Evolutionary conservation across 495 filamentous ascomycete species (phyloP).

Genomic region (Chaetomidium leptoderma): DNA sequence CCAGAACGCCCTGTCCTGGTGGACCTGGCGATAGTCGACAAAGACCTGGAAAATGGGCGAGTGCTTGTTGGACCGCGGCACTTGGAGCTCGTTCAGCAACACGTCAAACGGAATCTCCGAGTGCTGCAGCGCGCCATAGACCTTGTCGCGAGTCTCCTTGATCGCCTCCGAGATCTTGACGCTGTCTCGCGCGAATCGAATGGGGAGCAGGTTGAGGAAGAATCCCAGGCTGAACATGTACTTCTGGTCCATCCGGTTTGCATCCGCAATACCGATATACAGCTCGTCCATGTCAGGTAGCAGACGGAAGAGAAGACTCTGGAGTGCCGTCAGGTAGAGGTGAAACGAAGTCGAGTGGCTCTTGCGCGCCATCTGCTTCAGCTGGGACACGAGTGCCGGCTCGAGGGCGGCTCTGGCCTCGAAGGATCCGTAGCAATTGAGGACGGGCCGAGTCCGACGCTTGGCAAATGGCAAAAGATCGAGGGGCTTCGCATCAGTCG

Average conservation of each 20-base stretch:
- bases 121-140: conserved; percentile 23
- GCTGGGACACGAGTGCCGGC: not conserved
- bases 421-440: not conserved
- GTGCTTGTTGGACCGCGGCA: conserved; percentile 17
- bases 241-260: conserved; percentile 29
- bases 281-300: conserved; percentile 11
- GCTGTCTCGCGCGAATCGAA: conserved; percentile 31
- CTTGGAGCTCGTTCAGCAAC: conserved; percentile 33
- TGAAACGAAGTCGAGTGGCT: not conserved
- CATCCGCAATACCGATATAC: conserved; percentile 38
- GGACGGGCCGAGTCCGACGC: not conserved
- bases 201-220: conserved; percentile 47
- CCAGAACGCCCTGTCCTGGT: conserved; percentile 6
- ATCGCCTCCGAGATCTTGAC: conserved; percentile 19
- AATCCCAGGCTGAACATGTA: conserved; percentile 39
- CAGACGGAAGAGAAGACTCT: not conserved
- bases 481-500: not conserved
- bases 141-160: conserved; percentile 9
- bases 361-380: not conserved
- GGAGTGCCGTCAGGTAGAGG: conserved; percentile 5
- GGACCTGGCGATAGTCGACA: conserved; percentile 34
- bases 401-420: not conserved
- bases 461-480: not conserved
- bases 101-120: conserved; percentile 33
- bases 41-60: conserved; percentile 38